phyloP scores from a whole-genome alignment of 2,329 filamentous ascomycete species.

The Pseudocercospora cruenta region DNA sequence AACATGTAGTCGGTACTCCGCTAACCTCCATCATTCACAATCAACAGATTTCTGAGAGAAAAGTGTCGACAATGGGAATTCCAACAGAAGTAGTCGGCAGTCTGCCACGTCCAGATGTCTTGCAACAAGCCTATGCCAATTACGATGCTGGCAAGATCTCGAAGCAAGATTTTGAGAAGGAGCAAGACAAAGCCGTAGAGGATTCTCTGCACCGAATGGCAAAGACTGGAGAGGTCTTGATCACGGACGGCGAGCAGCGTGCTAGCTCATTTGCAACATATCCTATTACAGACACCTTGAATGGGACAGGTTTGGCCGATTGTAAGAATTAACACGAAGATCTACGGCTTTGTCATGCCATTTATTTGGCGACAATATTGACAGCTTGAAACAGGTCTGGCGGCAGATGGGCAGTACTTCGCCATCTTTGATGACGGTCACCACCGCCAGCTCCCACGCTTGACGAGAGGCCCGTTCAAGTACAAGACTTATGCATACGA shows the following conservation, averaged over 20 bases:
- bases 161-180: too few relatives aligned
- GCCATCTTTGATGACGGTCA: neutral
- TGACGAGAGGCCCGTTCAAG: neutral
- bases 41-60: neutral
- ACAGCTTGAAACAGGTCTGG: neutral
- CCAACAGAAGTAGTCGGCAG: neutral
- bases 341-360: neutral
- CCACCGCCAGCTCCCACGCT: neutral
- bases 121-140: neutral
- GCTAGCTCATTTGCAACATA: neutral
- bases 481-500: neutral
- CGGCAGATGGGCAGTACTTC: neutral
- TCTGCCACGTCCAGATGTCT: neutral
- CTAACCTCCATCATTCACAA: neutral
- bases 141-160: neutral
- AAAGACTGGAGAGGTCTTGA: neutral
- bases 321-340: neutral
- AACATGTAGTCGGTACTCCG: neutral
- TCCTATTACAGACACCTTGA: neutral
- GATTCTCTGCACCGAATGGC: neutral
- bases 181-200: neutral
- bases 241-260: neutral
- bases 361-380: neutral
- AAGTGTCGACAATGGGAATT: neutral
- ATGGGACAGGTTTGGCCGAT: neutral